Percentiles rank a stretch among this genome's conserved stretches.
phyloP scores from a whole-genome alignment of 345 rosid genomes.

The Arabis hirsuta region DNA sequence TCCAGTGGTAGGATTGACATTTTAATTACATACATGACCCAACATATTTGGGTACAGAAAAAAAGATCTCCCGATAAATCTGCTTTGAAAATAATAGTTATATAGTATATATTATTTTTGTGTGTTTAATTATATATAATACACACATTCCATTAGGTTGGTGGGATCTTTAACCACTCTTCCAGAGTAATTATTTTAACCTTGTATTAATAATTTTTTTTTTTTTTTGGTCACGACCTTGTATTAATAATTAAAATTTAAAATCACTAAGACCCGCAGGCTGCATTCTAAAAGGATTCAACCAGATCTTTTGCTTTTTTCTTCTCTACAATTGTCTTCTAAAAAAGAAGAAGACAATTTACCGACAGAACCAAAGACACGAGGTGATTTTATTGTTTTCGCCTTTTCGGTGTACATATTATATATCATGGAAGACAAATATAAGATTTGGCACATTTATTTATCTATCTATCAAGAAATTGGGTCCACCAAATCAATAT shows the following conservation, averaged over 20 bases:
- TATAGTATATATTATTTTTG: neutral
- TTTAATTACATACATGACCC: constrained; percentile 16
- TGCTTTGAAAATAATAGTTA: constrained; percentile 2
- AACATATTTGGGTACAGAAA: constrained; percentile 11
- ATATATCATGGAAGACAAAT: constrained; percentile 5
- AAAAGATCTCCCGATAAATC: constrained; percentile 23
- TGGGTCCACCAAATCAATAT: constrained; percentile 37
- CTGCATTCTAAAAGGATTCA: constrained; percentile 14
- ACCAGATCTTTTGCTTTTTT: constrained; percentile 15
- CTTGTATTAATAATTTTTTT: neutral
- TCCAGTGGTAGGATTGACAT: constrained; percentile 45
- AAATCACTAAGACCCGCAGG: constrained; percentile 11
- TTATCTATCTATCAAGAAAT: constrained; percentile 17
- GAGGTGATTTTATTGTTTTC: neutral
- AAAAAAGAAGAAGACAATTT: constrained; percentile 13
- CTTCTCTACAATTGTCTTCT: neutral
- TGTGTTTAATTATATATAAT: constrained; percentile 1
- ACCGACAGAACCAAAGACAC: constrained; percentile 13
- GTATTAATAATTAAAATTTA: neutral
- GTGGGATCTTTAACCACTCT: constrained; percentile 45
- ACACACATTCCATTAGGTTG: constrained; percentile 42
- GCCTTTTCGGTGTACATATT: neutral
- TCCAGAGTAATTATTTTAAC: constrained; percentile 36
- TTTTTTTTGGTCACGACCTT: neutral
- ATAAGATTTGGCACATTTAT: constrained; percentile 4